phyloP scores from a whole-genome alignment of 1,284 basidiomycete species.

The Ustilago xerochloae region DNA sequence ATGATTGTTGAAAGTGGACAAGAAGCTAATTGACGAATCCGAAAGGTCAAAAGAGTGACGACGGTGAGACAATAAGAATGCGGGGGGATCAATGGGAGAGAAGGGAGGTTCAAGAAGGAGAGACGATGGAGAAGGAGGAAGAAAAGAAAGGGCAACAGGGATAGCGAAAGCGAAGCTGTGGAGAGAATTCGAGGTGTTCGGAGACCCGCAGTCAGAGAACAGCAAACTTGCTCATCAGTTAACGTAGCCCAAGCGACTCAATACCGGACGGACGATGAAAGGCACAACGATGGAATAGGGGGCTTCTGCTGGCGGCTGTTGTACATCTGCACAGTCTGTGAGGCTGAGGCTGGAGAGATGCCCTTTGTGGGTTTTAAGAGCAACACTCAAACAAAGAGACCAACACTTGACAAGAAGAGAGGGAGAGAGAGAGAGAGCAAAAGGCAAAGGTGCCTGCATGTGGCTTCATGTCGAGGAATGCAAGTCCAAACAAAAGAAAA shows the following conservation, averaged over 20 bases:
- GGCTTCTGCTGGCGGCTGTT: neutral
- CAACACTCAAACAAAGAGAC: conserved; percentile 20
- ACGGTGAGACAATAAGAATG: conserved; percentile 10
- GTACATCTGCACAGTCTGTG: neutral
- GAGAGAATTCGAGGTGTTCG: conserved; percentile 2
- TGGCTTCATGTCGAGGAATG: conserved; percentile 11
- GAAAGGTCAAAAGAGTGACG: conserved; percentile 44
- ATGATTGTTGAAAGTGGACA: neutral
- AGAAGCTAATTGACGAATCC: neutral
- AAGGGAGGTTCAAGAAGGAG: neutral
- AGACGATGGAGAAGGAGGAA: conserved; percentile 1
- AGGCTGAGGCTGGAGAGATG: neutral
- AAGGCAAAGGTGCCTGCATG: conserved; percentile 8
- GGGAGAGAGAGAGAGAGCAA: neutral
- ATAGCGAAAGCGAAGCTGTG: neutral
- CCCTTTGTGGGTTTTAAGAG: neutral
- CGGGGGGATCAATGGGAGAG: neutral
- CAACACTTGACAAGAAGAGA: neutral
- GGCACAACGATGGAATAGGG: neutral
- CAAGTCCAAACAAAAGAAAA: conserved; percentile 1
- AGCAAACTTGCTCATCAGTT: neutral
- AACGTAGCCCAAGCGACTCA: neutral
- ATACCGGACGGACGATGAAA: neutral
- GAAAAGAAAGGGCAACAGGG: neutral
- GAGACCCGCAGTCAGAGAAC: conserved; percentile 6